Base-by-base conservation (phyloP, 2,329 filamentous ascomycete species). In the Dactylonectria macrodidyma region DNA sequence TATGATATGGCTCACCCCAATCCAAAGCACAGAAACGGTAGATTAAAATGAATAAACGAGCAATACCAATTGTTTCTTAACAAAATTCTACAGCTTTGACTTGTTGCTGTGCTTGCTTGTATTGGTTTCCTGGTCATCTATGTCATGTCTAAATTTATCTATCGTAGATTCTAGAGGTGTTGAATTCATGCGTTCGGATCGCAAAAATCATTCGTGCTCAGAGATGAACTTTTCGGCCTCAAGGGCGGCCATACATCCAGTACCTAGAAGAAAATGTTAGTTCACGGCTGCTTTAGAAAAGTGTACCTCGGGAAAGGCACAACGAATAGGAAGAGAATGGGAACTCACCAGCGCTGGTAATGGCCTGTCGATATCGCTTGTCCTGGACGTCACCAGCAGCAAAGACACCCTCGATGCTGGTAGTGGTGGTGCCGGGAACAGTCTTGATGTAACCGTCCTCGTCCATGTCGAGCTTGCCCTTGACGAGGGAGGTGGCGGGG, bases 331-430 rank as follows among this genome's bases (percentile, higher is more conserved):
- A 30, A 30, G 26, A 30, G 26, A 30, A 30, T 30, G 41, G 44
- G 48, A 48, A 89, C 91, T 80, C 86, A 95, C 94, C 95, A 76
- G 96, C 96, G 84, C 95, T 98, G 72, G 96, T 99, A 74, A 99
- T 97, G 54, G 96, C 96, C 86, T 99, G 96, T 80, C 96, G 90
- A 83, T 99, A 99, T 79, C 92, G 91, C 91, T 98, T 99, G 81
- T 99, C 97, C 86, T 99, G 96, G 10, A 99, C 97, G 80, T 99
- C 96, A 71, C 96, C 96, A 10, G 95, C 96, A 44, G 96, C 96
- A 79, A 98, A 99, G 22, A 99, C 94, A 81, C 96, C 96, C 79
- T 94, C 90, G 6, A 98, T 83, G 82, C 90, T 97, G 55, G 96
- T 99, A 78, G 92, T 87, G 66, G 94, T 94, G 52, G 94, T 95